Conservation (phyloP, 495 filamentous ascomycete species). For the Lentithecium fluviatile region DNA sequence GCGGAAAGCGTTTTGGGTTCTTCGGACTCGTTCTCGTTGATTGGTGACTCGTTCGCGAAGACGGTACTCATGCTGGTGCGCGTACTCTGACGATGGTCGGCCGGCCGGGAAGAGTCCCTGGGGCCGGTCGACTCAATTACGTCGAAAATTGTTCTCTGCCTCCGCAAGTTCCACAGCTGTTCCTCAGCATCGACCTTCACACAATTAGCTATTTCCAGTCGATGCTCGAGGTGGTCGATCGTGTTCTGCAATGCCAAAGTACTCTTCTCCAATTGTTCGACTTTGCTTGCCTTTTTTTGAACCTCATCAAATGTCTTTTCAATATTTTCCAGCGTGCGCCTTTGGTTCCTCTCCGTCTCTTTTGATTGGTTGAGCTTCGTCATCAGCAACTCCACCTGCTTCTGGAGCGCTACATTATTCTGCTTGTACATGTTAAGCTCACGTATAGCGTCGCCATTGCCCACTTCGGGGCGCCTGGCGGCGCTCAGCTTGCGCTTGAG, state of each 20-base stretch:
- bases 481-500: constrained; percentile 31
- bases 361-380: constrained; percentile 34
- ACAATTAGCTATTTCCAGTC: constrained; percentile 29
- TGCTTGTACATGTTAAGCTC: constrained; percentile 29
- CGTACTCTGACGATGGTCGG: constrained; percentile 12
- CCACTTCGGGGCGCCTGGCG: constrained; percentile 23
- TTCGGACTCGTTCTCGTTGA: constrained; percentile 12
- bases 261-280: constrained; percentile 23
- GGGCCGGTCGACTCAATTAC: neutral
- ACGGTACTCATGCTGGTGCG: constrained; percentile 29
- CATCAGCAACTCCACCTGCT: constrained; percentile 34
- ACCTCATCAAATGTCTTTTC: constrained; percentile 19
- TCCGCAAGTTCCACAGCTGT: constrained; percentile 21
- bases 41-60: constrained; percentile 22
- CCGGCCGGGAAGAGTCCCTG: neutral
- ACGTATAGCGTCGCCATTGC: constrained; percentile 21
- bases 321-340: constrained; percentile 10
- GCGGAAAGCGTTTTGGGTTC: constrained; percentile 22
- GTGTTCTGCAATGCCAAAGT: constrained; percentile 28
- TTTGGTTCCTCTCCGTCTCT: constrained; percentile 17
- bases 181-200: constrained; percentile 32
- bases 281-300: constrained; percentile 30
- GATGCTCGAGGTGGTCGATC: constrained; percentile 29
- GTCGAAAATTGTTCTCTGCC: constrained; percentile 17
- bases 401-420: constrained; percentile 29